Evolutionary conservation across 108 stramenopile species (phyloP).

Genomic region (Fragilaria crotonensis): DNA sequence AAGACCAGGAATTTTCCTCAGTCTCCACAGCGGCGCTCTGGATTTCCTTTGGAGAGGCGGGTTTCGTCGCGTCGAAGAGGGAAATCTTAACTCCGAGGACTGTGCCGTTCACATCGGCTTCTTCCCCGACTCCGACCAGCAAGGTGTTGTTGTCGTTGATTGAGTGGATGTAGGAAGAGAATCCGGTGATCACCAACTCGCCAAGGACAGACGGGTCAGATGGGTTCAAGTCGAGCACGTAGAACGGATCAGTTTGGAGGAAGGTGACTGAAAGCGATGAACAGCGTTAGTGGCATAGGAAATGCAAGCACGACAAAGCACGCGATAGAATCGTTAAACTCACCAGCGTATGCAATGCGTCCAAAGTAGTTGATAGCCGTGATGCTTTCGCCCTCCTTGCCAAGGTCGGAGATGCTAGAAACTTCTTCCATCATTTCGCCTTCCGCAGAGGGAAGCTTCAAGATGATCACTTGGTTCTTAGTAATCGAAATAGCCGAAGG

Average conservation of each 20-base stretch:
- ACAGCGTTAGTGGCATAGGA: background rate
- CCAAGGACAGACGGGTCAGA: conserved; percentile 7
- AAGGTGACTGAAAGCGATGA: conserved; percentile 9
- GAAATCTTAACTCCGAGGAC: conserved; percentile 33
- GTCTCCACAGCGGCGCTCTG: conserved; percentile 25
- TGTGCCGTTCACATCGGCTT: conserved; percentile 31
- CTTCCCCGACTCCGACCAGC: conserved; percentile 40
- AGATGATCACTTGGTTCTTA: background rate
- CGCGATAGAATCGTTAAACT: too few species aligned
- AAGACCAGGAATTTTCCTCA: conserved; percentile 13
- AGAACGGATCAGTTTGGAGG: conserved; percentile 18
- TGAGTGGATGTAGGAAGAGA: conserved; percentile 46
- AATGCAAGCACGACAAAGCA: background rate
- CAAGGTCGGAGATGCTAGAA: conserved; percentile 1
- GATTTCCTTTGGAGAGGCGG: conserved; percentile 11
- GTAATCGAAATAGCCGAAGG: background rate
- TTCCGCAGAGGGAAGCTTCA: background rate
- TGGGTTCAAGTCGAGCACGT: conserved; percentile 19
- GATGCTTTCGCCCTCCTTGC: conserved; percentile 12
- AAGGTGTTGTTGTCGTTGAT: conserved; percentile 28
- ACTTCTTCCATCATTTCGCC: background rate
- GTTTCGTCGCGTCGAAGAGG: conserved; percentile 32
- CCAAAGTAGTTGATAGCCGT: conserved; percentile 43
- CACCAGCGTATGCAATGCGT: conserved; percentile 30
- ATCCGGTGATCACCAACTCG: conserved; percentile 45